A percentile compares a stretch with the other conserved stretches of the same genome.
These are phyloP conservation scores for Brassica carinata DNA, from an alignment of 345 rosid species.

Conservation along the genomic window DNA sequence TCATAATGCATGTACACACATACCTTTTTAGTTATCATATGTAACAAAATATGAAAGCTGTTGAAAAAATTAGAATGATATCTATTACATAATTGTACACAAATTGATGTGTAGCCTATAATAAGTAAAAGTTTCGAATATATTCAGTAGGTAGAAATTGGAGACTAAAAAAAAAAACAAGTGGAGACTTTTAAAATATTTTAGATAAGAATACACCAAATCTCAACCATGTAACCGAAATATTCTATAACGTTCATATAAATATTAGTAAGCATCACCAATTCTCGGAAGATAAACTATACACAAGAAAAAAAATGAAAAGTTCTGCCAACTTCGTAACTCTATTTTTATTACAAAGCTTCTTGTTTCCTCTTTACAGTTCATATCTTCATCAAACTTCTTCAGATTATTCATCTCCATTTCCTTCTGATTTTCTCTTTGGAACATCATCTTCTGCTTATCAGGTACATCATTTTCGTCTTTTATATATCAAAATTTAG, in stretches of 20 bases:
- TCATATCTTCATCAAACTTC: slow-evolving; percentile 16
- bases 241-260: slow-evolving; percentile 7
- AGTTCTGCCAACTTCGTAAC: slow-evolving; percentile 1
- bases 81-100: background rate
- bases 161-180: background rate
- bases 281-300: background rate
- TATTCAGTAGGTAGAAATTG: slow-evolving; percentile 23
- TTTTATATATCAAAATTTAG: background rate
- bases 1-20: background rate
- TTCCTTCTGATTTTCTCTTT: slow-evolving; percentile 63
- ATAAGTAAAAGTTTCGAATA: slow-evolving; percentile 1
- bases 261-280: slow-evolving; percentile 11
- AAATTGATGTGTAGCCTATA: slow-evolving; percentile 11
- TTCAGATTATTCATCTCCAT: slow-evolving; percentile 28
- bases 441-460: slow-evolving; percentile 86
- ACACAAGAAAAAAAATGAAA: slow-evolving; percentile 21
- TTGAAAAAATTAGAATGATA: background rate
- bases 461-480: slow-evolving; percentile 46
- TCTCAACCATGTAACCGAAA: slow-evolving; percentile 12
- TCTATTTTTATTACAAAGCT: slow-evolving; percentile 23
- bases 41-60: background rate
- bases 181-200: background rate
- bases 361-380: slow-evolving; percentile 21
- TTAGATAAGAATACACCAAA: slow-evolving; percentile 26
- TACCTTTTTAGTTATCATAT: background rate